Base-by-base conservation (phyloP, 1,284 basidiomycete genomes). In the Entoloma clypeatum region DNA sequence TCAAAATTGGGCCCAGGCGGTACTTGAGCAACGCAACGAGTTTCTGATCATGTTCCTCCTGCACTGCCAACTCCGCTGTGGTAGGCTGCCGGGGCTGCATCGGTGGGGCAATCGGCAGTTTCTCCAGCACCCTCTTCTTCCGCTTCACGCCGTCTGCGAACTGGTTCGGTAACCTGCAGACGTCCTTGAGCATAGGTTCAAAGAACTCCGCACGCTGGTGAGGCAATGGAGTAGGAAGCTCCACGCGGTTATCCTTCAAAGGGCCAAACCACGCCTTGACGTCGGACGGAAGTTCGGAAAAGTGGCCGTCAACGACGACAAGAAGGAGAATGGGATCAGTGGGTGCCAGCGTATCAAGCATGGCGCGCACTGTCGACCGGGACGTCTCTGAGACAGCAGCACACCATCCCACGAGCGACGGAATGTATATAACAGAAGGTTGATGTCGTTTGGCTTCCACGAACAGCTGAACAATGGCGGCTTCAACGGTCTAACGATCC, bases 391-490 rank as follows among this genome's bases (percentile, higher is more conserved):
- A 78, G 7, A 99, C 76, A 1, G 92, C 82, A 1, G 81, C 69
- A 39, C 87, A 86, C 94, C 95, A 99, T 5, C 86, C 80, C 1
- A 81, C 61, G 1, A 99, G 72, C 0, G 91, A 89, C 0, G 95
- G 96, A 33, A 99, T 92, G 63, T 93, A 99, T 36, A 99, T 77
- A 29, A 99, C 84, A 0, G 92, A 94, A 0, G 96, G 96, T 55
- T 97, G 94, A 60, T 97, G 92, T 21, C 96, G 82, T 61, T 97
- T 98, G 0, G 96, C 96, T 62, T 99, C 96, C 13, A 94, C 79
- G 55, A 99, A 98, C n/a, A 97, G 75, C 54, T 98, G 95, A 2
- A 98, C 91, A 42, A 97, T 84, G 2, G 89, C 84, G 1, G 95
- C 89, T 65, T 99, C 96, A 3, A 84, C 71, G 3, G 92, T 92